Conservation (phyloP, 305 asterid species). For the Petunia hybrid region DNA sequence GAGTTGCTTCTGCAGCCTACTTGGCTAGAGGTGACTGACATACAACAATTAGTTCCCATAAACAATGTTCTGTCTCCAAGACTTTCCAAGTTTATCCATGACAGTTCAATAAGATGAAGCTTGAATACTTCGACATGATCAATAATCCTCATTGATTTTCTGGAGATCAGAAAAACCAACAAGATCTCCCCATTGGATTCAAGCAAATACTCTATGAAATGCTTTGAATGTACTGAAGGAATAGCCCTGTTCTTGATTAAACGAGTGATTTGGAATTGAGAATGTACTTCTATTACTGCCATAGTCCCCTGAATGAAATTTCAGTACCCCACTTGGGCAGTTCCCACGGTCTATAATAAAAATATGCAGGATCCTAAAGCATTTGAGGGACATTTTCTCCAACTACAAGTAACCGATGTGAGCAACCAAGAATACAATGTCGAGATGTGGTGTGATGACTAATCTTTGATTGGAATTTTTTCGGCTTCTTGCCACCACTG, state of each 20-base stretch:
- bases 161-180: constrained; percentile 36
- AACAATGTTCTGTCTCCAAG: constrained; percentile 49
- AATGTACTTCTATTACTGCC: neutral
- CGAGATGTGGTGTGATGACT: constrained; percentile 23
- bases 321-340: neutral
- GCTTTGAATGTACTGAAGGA: constrained; percentile 42
- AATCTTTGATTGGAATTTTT: neutral
- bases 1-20: constrained; percentile 47
- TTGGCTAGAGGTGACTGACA: constrained; percentile 39
- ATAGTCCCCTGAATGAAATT: neutral
- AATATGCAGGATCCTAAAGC: constrained; percentile 22
- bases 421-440: constrained; percentile 33
- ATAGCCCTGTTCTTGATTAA: no score
- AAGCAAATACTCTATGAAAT: no score
- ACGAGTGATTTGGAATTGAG: neutral
- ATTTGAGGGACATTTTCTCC: neutral
- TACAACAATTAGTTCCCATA: constrained; percentile 46
- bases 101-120: no score
- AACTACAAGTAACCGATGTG: constrained; percentile 35
- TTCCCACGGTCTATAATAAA: no score
- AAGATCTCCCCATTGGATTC: no score
- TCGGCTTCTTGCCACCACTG: neutral
- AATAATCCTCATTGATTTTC: neutral
- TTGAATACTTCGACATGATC: no score
- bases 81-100: no score